phyloP scores from a whole-genome alignment of 345 rosid genomes.

The Raphanus sativus region DNA sequence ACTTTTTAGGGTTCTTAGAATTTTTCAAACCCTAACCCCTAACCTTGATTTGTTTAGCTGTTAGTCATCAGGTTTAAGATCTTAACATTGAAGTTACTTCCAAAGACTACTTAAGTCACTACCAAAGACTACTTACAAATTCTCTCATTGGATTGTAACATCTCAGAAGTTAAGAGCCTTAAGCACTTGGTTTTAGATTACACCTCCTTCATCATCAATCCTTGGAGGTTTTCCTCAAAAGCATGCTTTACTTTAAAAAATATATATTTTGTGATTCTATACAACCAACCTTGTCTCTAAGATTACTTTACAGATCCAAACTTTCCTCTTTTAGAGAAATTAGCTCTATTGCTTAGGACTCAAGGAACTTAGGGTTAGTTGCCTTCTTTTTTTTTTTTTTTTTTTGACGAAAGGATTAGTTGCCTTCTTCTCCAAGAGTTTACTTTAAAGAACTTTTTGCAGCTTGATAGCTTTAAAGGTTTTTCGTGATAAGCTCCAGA shows the following conservation, averaged over 20 bases:
- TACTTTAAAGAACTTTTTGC: slow-evolving; percentile 49
- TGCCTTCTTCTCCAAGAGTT: slow-evolving; percentile 59
- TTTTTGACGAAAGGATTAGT: too few species aligned
- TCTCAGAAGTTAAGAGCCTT: slow-evolving; percentile 55
- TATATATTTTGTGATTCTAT: slow-evolving; percentile 51
- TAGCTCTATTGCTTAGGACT: slow-evolving; percentile 57
- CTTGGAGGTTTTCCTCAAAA: slow-evolving; percentile 51
- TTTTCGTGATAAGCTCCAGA: slow-evolving; percentile 44
- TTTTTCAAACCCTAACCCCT: too few species aligned
- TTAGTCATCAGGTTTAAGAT: too few species aligned
- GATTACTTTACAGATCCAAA: slow-evolving; percentile 68
- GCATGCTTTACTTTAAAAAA: slow-evolving; percentile 45
- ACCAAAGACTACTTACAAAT: slow-evolving; percentile 75
- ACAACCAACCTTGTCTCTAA: slow-evolving; percentile 50
- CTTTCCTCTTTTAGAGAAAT: slow-evolving; percentile 58
- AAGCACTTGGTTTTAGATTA: slow-evolving; percentile 71
- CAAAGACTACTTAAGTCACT: not conserved
- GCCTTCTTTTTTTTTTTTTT: too few species aligned
- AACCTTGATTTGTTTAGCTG: too few species aligned
- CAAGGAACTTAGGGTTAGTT: slow-evolving; percentile 57
- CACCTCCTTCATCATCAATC: slow-evolving; percentile 56
- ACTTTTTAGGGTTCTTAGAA: too few species aligned
- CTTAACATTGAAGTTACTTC: slow-evolving; percentile 20
- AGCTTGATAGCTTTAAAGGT: slow-evolving; percentile 56
- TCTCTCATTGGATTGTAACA: slow-evolving; percentile 60